These are phyloP conservation scores for Chenopodium formosanum DNA, from an alignment of 148 eudicot species.

Conservation along the genomic window DNA sequence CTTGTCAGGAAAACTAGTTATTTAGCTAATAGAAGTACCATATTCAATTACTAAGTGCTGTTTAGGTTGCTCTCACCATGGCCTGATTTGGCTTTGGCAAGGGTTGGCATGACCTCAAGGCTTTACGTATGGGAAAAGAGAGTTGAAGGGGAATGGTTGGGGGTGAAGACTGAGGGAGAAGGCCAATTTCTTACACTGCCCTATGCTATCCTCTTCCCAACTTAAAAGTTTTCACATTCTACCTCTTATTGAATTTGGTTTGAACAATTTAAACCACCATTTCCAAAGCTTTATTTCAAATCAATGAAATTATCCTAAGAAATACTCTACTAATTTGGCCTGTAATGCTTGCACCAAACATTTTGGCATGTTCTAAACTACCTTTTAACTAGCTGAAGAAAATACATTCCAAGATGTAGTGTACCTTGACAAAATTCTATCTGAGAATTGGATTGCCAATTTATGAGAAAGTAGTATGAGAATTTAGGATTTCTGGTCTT, in stretches of 20 bases:
- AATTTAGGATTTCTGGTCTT: not conserved
- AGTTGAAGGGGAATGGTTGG: not conserved
- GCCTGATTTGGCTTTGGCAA: not conserved
- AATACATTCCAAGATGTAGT: not conserved
- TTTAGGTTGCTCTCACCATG: not conserved
- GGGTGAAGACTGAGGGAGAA: not conserved
- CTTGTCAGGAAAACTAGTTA: not conserved
- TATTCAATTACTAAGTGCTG: not conserved
- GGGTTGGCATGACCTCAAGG: not conserved
- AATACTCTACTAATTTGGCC: not conserved
- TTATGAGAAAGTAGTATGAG: not conserved
- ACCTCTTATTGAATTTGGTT: not conserved
- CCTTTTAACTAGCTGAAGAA: too few species aligned
- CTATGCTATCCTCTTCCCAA: not conserved
- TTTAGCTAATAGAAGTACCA: not conserved
- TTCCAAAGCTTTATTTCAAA: not conserved
- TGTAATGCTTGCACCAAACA: not conserved
- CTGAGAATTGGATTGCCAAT: not conserved
- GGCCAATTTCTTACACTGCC: not conserved
- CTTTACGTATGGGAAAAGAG: not conserved
- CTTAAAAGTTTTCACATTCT: not conserved
- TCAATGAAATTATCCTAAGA: too few species aligned
- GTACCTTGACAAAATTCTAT: not conserved
- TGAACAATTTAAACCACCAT: not conserved
- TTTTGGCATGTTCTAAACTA: not conserved